Evolutionary conservation across 2,329 filamentous ascomycete genomes (phyloP), one percentile per base, ranked within the genome.

Genomic region (Aaosphaeria arxii): DNA sequence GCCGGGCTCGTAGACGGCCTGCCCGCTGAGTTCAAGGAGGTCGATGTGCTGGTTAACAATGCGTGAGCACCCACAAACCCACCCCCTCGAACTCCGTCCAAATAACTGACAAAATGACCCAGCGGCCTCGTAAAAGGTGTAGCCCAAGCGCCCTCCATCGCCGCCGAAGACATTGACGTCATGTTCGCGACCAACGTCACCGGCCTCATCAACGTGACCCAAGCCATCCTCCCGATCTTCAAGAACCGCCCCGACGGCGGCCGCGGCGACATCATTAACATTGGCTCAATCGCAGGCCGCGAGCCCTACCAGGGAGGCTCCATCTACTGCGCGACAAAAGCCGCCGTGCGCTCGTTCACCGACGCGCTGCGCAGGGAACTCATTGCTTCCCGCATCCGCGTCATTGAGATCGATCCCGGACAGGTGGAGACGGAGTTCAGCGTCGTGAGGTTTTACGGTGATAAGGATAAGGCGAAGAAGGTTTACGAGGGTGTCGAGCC

Each of bases 171-270:
- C 73, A 87, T 96, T 61, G 79, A 87, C 61, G 64, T 85, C 69
- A 96, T 97, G 91, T 89, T 96, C 67, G 75, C 82, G 42, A 97
- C 94, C 49, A 99, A 99, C 69, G 91, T 97, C 45, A 94, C 88
- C 2, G 94, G 94, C 30, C 79, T 99, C 32, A 94, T 99, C 76
- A 89, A 92, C 77, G 89, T 97, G 87, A 97, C 94, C 1, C 94
- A 99, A 77, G 89, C 89, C 41, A 78, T 96, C 51, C 74, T 97
- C 13, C 84, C 88, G 45, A 85, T 91, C 67, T 95, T 91, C 79
- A 87, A 90, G 71, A 77, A 82, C 59, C 65, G 77, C 56, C 52
- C 73, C 24, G 80, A 92, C 48, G 86, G 88, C 50, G 91, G 91
- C 48, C 77, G 81, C 40, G 92, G 92, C 60, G 94, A 97, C 68